A percentile compares a stretch with the other conserved stretches of the same genome.
Conservation (phyloP, 2,329 filamentous ascomycete species). For the Cladosporium sp. region DNA sequence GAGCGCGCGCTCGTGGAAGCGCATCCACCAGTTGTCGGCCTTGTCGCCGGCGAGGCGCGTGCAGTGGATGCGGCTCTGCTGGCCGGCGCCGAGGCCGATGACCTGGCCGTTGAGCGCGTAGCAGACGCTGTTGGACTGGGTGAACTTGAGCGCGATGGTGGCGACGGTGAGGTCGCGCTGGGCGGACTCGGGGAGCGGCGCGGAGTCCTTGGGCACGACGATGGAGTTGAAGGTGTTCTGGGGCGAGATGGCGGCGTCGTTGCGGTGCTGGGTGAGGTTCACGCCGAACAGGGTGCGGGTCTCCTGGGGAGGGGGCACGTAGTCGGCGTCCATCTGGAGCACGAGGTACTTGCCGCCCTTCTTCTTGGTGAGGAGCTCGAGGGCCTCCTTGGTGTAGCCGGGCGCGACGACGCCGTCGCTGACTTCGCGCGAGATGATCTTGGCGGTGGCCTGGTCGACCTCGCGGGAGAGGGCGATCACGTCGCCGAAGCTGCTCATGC, state of each 20-base stretch:
- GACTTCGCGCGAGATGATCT: conserved; percentile 96
- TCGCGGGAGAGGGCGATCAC: conserved; percentile 87
- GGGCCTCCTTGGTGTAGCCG: conserved; percentile 73
- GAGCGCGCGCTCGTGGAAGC: conserved; percentile 86
- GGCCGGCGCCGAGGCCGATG: conserved; percentile 87
- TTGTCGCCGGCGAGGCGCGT: conserved; percentile 96
- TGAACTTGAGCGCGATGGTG: conserved; percentile 97
- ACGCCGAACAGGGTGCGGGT: conserved; percentile 85
- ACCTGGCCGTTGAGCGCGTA: conserved; percentile 92
- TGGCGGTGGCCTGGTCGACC: conserved; percentile 87
- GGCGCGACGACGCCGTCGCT: conserved; percentile 95
- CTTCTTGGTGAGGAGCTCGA: conserved; percentile 93
- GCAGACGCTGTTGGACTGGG: conserved; percentile 97
- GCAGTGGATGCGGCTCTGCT: conserved; percentile 98
- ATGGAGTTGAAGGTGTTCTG: conserved; percentile 74
- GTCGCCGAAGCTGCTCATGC: conserved; percentile 98
- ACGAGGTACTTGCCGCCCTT: conserved; percentile 97
- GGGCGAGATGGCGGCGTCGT: conserved; percentile 80
- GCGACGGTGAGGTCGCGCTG: conserved; percentile 87
- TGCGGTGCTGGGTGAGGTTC: conserved; percentile 82
- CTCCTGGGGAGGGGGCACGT: conserved; percentile 68
- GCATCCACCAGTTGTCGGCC: conserved; percentile 99
- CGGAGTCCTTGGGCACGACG: conserved; percentile 75
- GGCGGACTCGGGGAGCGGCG: conserved; percentile 68
- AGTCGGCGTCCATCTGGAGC: conserved; percentile 86